Evolutionary conservation across 257 asterid genomes (phyloP).

Genomic region (Solanum pinnatisectum): DNA sequence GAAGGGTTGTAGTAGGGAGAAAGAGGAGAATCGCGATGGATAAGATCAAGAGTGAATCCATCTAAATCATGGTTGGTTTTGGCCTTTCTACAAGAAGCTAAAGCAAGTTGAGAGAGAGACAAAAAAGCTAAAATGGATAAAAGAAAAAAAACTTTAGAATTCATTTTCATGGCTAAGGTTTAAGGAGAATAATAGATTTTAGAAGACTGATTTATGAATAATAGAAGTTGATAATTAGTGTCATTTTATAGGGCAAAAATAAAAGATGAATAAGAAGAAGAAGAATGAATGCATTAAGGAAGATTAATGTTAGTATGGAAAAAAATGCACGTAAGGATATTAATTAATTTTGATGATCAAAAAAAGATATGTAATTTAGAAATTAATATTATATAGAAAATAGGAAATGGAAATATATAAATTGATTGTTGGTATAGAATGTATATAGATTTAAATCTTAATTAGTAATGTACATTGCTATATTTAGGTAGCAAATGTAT

Average conservation of each 20-base stretch:
- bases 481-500: background rate
- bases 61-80: background rate
- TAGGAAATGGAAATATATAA: background rate
- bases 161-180: background rate
- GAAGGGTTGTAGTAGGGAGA: constrained; percentile 35
- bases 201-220: background rate
- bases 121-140: background rate
- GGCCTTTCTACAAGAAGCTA: background rate
- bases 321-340: background rate
- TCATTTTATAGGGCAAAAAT: background rate
- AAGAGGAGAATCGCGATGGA: constrained; percentile 37
- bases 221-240: background rate
- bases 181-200: background rate
- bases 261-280: background rate
- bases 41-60: constrained; percentile 39
- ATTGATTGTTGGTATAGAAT: background rate
- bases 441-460: background rate
- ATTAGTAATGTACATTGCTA: background rate
- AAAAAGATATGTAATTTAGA: background rate
- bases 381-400: background rate
- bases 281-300: background rate
- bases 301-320: background rate
- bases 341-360: background rate
- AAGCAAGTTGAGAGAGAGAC: background rate
- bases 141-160: background rate